Conservation (phyloP, 805 yeast species). For the Candida oleophila region DNA sequence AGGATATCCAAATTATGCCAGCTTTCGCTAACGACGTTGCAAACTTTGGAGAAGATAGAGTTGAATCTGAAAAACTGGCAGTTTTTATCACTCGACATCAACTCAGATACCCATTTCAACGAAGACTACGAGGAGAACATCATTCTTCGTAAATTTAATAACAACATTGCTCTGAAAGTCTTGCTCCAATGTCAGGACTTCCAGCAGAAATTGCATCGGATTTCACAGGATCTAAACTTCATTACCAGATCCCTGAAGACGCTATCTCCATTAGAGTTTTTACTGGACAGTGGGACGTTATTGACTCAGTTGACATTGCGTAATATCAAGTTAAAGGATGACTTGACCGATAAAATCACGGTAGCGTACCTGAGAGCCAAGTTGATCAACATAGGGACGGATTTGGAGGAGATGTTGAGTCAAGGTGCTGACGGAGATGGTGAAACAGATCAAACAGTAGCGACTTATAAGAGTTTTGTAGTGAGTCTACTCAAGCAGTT, state of each 20-base stretch:
- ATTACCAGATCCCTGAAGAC: constrained; percentile 43
- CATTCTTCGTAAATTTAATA: constrained; percentile 40
- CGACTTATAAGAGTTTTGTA: constrained; percentile 58
- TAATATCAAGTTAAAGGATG: constrained; percentile 49
- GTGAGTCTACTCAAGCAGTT: constrained; percentile 57
- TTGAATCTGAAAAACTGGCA: constrained; percentile 53
- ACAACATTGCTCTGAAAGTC: constrained; percentile 54
- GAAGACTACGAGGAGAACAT: constrained; percentile 14
- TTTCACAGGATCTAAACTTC: constrained; percentile 47
- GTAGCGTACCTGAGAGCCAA: constrained; percentile 65
- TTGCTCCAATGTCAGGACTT: constrained; percentile 49
- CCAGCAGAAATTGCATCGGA: constrained; percentile 38
- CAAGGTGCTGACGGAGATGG: constrained; percentile 31
- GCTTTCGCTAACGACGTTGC: constrained; percentile 44
- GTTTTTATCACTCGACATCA: constrained; percentile 50
- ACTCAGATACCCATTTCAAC: constrained; percentile 40
- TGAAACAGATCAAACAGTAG: constrained; percentile 26
- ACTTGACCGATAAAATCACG: constrained; percentile 51
- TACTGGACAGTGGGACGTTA: constrained; percentile 53
- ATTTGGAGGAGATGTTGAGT: constrained; percentile 46
- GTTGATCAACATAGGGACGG: constrained; percentile 62
- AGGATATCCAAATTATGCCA: constrained; percentile 49
- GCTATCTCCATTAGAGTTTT: constrained; percentile 44
- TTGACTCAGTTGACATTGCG: constrained; percentile 45
- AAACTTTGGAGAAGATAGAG: constrained; percentile 51